A percentile compares a stretch with the other conserved stretches of the same genome.
These are phyloP conservation scores for Plasmodium blacklocki DNA, from an alignment of 169 alveolate species.

Conservation along the genomic window DNA sequence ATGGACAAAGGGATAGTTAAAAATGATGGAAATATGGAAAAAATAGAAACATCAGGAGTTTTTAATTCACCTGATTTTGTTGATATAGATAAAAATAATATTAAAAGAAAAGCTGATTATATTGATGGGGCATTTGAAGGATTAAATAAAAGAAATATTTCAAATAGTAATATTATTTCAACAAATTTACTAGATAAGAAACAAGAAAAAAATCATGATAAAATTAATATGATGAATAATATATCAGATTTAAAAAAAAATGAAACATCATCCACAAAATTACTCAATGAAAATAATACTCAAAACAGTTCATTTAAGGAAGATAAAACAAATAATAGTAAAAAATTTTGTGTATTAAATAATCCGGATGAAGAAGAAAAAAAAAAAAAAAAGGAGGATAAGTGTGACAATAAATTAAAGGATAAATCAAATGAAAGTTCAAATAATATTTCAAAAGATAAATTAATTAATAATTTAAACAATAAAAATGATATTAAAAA, in stretches of 20 bases:
- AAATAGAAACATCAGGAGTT: not conserved
- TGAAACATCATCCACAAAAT: not conserved
- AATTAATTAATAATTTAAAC: not conserved
- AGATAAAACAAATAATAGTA: not conserved
- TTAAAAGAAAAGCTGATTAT: constrained; percentile 1
- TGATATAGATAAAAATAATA: constrained; percentile 1
- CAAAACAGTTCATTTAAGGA: not conserved
- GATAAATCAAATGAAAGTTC: not conserved
- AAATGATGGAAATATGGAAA: not conserved
- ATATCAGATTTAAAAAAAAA: not conserved
- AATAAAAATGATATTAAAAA: not conserved
- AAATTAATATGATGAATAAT: not conserved
- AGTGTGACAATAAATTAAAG: not conserved
- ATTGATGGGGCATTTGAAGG: not conserved
- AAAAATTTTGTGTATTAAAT: not conserved
- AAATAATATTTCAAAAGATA: not conserved
- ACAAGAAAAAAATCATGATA: not conserved
- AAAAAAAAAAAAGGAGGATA: not conserved
- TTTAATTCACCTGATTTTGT: not conserved
- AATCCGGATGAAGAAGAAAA: not conserved
- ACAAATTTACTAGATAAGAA: not conserved
- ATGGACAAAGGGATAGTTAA: not conserved
- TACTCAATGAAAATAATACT: not conserved
- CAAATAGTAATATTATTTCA: not conserved
- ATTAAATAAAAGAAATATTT: not conserved